phyloP scores from a whole-genome alignment of 352 stramenopile species.

The Pythium guiyangense region DNA sequence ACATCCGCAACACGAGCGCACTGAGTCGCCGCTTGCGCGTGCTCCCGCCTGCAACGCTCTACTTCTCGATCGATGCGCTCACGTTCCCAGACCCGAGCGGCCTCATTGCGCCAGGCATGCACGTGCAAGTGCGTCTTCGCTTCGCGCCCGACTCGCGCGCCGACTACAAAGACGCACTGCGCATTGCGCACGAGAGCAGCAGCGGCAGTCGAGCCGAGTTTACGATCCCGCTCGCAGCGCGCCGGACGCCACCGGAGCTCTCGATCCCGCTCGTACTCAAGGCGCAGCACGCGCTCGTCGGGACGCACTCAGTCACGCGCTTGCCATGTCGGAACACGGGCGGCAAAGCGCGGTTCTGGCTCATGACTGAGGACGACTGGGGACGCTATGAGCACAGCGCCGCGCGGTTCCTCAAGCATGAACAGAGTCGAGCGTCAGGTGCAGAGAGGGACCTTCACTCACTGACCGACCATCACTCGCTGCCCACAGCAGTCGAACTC shows the following conservation, averaged over 20 bases:
- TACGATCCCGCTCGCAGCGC: conserved; percentile 38
- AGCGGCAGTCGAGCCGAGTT: conserved; percentile 14
- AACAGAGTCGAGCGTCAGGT: not conserved
- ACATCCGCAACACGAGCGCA: conserved; percentile 52
- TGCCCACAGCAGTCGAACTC: conserved; percentile 7
- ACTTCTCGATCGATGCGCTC: conserved; percentile 57
- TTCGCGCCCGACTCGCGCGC: conserved; percentile 72
- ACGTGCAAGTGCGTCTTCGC: conserved; percentile 47
- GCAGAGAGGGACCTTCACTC: not conserved
- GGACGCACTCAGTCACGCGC: conserved; percentile 33
- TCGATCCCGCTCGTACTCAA: conserved; percentile 58
- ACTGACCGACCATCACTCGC: too few species aligned
- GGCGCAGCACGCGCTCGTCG: conserved; percentile 61
- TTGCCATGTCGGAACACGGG: conserved; percentile 59
- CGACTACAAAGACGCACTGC: conserved; percentile 66
- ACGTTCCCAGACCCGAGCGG: conserved; percentile 48
- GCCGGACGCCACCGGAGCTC: conserved; percentile 49
- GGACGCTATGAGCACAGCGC: conserved; percentile 25
- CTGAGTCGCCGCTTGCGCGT: conserved; percentile 56
- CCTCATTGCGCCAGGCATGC: conserved; percentile 67
- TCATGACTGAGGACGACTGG: conserved; percentile 58
- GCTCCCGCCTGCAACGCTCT: conserved; percentile 55
- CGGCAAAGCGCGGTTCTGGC: conserved; percentile 62
- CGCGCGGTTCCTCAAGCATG: conserved; percentile 4
- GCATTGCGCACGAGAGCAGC: conserved; percentile 41